Conservation (phyloP, 495 filamentous ascomycete genomes). For the Xylaria nigripes region DNA sequence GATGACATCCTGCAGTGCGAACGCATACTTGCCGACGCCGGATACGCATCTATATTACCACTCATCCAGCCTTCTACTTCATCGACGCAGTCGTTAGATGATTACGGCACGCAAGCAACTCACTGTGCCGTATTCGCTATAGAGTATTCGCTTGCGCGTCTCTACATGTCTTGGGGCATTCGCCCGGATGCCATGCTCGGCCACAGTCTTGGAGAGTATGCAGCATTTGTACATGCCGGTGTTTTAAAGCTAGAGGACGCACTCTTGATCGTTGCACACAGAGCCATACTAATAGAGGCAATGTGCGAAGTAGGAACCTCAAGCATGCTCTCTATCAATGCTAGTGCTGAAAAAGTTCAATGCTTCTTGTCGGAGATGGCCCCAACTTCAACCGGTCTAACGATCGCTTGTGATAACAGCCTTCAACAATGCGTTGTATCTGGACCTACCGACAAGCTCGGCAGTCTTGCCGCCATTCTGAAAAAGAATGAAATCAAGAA, state of each 20-base stretch:
- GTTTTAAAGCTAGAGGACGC: slow-evolving; percentile 59
- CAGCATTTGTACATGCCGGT: slow-evolving; percentile 48
- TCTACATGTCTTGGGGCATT: slow-evolving; percentile 1
- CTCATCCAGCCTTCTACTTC: neutral
- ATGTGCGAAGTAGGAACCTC: neutral
- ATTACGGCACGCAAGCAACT: neutral
- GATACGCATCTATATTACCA: neutral
- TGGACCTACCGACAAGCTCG: neutral
- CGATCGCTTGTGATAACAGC: neutral
- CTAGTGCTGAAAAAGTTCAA: neutral
- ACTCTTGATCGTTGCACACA: slow-evolving; percentile 52
- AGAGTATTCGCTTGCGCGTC: neutral
- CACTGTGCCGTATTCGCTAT: neutral
- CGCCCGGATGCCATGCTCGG: slow-evolving; percentile 30
- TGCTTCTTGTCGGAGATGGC: neutral
- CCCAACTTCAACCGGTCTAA: neutral
- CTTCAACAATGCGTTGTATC: neutral
- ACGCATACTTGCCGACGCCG: neutral
- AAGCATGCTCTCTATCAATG: neutral
- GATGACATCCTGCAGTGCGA: neutral
- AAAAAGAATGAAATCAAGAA: neutral
- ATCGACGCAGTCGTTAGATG: neutral
- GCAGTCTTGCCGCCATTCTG: neutral
- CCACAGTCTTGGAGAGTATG: slow-evolving; percentile 46
- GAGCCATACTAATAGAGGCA: slow-evolving; percentile 57